These are phyloP conservation scores for Candida ficus DNA, from an alignment of 805 yeast genomes.

Conservation along the genomic window DNA sequence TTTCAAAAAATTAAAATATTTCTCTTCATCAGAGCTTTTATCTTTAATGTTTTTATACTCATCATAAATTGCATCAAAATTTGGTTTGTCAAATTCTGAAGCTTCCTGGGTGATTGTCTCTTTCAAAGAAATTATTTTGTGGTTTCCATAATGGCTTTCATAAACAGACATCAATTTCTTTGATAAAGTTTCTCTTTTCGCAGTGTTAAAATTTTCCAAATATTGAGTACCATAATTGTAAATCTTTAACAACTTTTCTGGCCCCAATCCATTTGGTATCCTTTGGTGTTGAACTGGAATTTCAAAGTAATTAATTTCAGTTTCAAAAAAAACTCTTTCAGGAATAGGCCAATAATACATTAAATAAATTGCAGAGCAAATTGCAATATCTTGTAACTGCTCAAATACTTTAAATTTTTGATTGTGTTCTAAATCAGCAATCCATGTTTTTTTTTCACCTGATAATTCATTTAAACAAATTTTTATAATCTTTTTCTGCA, in stretches of 20 bases:
- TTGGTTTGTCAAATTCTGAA: constrained; percentile 15
- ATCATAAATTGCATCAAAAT: constrained; percentile 13
- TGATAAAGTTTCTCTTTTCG: too few relatives aligned
- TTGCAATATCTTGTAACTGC: constrained; percentile 24
- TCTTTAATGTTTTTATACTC: constrained; percentile 10
- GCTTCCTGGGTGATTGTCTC: constrained; percentile 10
- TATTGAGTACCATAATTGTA: too few relatives aligned
- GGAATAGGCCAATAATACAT: constrained; percentile 25
- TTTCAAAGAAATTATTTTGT: constrained; percentile 10
- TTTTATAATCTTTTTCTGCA: constrained; percentile 7
- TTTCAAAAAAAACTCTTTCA: constrained; percentile 24
- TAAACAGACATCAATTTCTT: too few relatives aligned
- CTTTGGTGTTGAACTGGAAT: constrained; percentile 18
- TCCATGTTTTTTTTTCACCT: constrained; percentile 22
- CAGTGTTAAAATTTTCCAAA: too few relatives aligned
- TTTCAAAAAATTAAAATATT: constrained; percentile 22
- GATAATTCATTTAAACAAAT: constrained; percentile 20
- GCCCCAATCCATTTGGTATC: constrained; percentile 12
- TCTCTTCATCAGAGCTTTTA: constrained; percentile 19
- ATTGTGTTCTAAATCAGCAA: constrained; percentile 17
- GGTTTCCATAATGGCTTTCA: background rate
- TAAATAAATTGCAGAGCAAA: constrained; percentile 26
- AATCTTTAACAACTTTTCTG: background rate
- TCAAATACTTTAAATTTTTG: constrained; percentile 16
- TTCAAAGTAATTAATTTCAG: constrained; percentile 23